These are phyloP conservation scores for Amauroascus niger DNA, from an alignment of 2,329 filamentous ascomycete species.

Conservation along the genomic window DNA sequence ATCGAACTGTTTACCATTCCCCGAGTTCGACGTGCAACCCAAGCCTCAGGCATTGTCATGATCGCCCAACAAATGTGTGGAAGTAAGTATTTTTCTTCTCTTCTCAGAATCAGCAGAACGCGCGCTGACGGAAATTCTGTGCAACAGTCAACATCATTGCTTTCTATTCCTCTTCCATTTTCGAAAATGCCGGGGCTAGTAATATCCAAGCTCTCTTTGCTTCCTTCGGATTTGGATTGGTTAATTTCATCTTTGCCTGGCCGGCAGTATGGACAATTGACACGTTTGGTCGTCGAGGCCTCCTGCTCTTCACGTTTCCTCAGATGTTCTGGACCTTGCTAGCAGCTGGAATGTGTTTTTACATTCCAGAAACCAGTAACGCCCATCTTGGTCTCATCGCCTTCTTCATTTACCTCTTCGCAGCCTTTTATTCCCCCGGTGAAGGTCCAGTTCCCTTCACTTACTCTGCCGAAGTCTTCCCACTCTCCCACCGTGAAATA, in stretches of 20 bases:
- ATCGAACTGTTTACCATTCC: conserved; percentile 26
- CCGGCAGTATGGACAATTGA: conserved; percentile 58
- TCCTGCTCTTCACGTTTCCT: conserved; percentile 57
- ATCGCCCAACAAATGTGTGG: conserved; percentile 31
- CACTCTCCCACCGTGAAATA: conserved; percentile 46
- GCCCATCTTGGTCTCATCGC: conserved; percentile 48
- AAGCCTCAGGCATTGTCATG: conserved; percentile 27
- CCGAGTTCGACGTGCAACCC: conserved; percentile 25
- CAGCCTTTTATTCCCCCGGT: conserved; percentile 54
- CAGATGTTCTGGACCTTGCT: conserved; percentile 60
- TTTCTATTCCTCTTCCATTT: conserved; percentile 52
- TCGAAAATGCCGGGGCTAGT: conserved; percentile 35
- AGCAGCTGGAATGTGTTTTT: conserved; percentile 51
- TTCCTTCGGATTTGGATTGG: conserved; percentile 52
- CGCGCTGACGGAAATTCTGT: background rate
- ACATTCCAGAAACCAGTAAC: conserved; percentile 36
- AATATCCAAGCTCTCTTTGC: conserved; percentile 47
- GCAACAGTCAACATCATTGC: conserved; percentile 55
- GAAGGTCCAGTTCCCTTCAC: conserved; percentile 49
- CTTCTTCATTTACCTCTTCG: conserved; percentile 56
- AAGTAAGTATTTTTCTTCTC: conserved; percentile 21
- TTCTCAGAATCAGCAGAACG: conserved; percentile 1
- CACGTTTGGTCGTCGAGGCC: conserved; percentile 52
- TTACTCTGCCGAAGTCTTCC: conserved; percentile 49
- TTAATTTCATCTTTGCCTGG: conserved; percentile 57